phyloP scores from a whole-genome alignment of 1,284 basidiomycete genomes.

The Apiotrichum veenhuisii region DNA sequence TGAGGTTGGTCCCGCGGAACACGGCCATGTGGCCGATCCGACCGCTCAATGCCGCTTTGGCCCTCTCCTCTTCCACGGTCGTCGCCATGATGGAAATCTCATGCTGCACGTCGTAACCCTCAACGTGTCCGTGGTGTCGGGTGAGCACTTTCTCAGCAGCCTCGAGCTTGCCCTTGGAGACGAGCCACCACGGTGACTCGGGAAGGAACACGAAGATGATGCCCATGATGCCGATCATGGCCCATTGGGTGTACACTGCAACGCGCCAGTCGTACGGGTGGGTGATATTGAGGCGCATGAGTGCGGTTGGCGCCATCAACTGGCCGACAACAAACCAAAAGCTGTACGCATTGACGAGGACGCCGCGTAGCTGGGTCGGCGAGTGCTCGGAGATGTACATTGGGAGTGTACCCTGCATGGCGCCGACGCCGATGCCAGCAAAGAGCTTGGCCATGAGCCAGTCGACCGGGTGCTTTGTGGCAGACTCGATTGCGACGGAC shows the following conservation, averaged over 20 bases:
- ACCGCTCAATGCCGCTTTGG: conserved; percentile 11
- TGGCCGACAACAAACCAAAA: conserved; percentile 25
- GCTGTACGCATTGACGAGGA: conserved; percentile 26
- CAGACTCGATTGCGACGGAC: conserved; percentile 19
- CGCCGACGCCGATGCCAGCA: conserved; percentile 28
- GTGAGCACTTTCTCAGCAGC: conserved; percentile 21
- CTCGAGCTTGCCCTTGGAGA: conserved; percentile 22
- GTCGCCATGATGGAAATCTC: conserved; percentile 26
- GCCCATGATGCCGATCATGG: conserved; percentile 26
- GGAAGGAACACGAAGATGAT: conserved; percentile 33
- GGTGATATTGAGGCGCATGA: conserved; percentile 13
- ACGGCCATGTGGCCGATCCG: conserved; percentile 19
- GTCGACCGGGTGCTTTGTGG: conserved; percentile 17
- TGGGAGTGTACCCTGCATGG: conserved; percentile 25
- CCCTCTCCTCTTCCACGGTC: conserved; percentile 25
- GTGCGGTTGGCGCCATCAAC: conserved; percentile 18
- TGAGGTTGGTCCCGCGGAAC: conserved; percentile 26
- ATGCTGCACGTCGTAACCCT: conserved; percentile 19
- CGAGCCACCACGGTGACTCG: conserved; percentile 37
- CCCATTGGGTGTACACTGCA: conserved; percentile 32
- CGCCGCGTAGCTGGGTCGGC: conserved; percentile 26
- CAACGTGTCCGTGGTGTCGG: conserved; percentile 13
- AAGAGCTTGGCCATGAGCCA: conserved; percentile 31
- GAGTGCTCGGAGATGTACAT: conserved; percentile 26
- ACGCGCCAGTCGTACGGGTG: conserved; percentile 19